Base-by-base conservation (phyloP, 257 asterid species). In the Schizonepeta tenuifolia region DNA sequence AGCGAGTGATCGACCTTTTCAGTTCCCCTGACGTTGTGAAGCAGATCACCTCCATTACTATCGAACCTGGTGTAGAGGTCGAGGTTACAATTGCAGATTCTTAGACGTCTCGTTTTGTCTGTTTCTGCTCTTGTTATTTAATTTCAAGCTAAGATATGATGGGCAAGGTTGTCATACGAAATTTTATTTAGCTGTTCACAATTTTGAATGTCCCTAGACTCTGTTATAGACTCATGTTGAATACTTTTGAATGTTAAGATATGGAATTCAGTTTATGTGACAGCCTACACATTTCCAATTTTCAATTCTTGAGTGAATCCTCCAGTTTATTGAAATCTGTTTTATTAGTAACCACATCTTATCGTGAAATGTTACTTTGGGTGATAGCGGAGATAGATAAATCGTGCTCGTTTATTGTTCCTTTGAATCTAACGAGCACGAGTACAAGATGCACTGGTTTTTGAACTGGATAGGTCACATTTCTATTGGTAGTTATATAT, bases 1-100 rank as follows among this genome's bases (percentile, higher is more conserved):
- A 87, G 57, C 83, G 92, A 0, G 87, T 87, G 74, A 87, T 87
- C 4, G 92, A 87, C 73, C 90, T 87, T 44, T 87, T 84, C 84
- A 87, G 92, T 49, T 85, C 90, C n/a, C 86, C 90, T 1, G 87
- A 87, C 28, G 92, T 87, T 4, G 92, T 87, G 76, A 87, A 87
- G 85, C 92, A 87, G 82, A 87, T 87, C 56, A 85, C 92, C 77
- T 87, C 90, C 1, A 87, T 87, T 60, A 83, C 90, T 3, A 87
- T 84, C 1, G 92, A 87, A 83, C 90, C 90, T 54, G 90, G 90
- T 71, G 90, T 85, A 0, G 87, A 85, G 83, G 90, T 85, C 51
- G 90, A 87, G 75, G 90, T 87, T 43, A 87, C 88, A 54, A 87
- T 87, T 35, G 92, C 90, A 0, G 91, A 86, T 65, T 73, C 88